Conservation (phyloP, 2,329 filamentous ascomycete species). For the Byssothecium circinans region DNA sequence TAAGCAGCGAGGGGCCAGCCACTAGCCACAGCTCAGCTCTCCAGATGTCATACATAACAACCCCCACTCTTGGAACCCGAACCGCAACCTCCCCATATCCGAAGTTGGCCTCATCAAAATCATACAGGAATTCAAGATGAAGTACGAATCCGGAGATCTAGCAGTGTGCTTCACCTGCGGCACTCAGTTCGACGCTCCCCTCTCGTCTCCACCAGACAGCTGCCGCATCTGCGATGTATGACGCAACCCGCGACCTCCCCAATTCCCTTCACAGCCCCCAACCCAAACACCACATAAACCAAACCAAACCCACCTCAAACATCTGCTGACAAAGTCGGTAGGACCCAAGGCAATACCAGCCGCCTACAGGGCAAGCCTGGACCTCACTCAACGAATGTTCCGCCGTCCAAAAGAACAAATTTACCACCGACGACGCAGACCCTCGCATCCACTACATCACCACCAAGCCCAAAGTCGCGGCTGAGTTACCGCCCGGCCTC, state of each 20-base stretch:
- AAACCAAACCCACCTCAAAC: no score
- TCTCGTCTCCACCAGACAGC: constrained; percentile 52
- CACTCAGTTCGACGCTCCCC: constrained; percentile 64
- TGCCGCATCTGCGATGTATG: constrained; percentile 73
- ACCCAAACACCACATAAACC: constrained; percentile 1
- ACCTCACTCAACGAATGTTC: constrained; percentile 58
- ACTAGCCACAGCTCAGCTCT: not conserved
- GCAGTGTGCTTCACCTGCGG: constrained; percentile 71
- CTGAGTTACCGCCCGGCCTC: constrained; percentile 23
- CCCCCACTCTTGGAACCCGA: constrained; percentile 2
- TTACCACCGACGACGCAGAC: constrained; percentile 53
- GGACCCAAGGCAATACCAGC: constrained; percentile 69
- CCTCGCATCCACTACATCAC: constrained; percentile 48
- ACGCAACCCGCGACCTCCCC: not conserved
- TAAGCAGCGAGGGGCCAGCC: constrained; percentile 11
- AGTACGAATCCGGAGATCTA: constrained; percentile 41
- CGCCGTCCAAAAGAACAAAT: constrained; percentile 56
- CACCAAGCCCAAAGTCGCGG: constrained; percentile 38
- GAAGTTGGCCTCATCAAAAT: not conserved
- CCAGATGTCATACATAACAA: not conserved
- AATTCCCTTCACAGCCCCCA: not conserved
- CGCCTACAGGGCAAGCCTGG: constrained; percentile 65
- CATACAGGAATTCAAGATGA: constrained; percentile 20
- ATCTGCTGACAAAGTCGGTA: no score
- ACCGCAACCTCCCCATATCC: not conserved